Conservation (phyloP, 306 rosid genomes). For the Prinsepia uniflora region DNA sequence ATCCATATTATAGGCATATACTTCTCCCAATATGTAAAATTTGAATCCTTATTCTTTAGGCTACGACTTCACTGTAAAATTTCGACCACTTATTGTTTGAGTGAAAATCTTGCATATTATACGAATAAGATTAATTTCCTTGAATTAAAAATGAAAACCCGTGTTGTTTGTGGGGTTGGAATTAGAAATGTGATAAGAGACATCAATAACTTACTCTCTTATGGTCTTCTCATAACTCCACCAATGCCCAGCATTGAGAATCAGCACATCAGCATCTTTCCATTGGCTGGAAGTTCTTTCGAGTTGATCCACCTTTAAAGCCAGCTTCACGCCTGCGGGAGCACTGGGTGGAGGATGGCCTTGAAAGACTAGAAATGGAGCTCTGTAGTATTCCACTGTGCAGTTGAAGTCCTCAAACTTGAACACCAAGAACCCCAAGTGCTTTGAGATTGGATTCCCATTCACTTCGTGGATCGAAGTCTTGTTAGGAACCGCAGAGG, state of each 20-base stretch:
- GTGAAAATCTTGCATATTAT: not conserved
- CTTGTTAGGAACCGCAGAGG: slow-evolving; percentile 55
- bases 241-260: slow-evolving; percentile 93
- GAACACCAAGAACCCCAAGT: slow-evolving; percentile 69
- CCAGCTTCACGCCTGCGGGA: slow-evolving; percentile 46
- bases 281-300: slow-evolving; percentile 68
- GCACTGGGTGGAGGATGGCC: slow-evolving; percentile 68
- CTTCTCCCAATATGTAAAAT: not conserved
- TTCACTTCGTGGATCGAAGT: slow-evolving; percentile 60
- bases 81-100: not conserved
- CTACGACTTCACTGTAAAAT: no score
- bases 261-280: slow-evolving; percentile 70
- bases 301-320: slow-evolving; percentile 62
- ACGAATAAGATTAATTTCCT: not conserved
- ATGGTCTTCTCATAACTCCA: slow-evolving; percentile 78
- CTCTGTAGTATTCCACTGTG: slow-evolving; percentile 79
- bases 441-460: slow-evolving; percentile 75
- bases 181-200: not conserved
- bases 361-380: slow-evolving; percentile 75
- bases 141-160: not conserved
- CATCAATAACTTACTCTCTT: slow-evolving; percentile 41
- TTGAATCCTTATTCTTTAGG: not conserved
- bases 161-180: not conserved
- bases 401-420: slow-evolving; percentile 79
- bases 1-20: not conserved